These are phyloP conservation scores for Lodderomyces oxycetoniae DNA, from an alignment of 1,139 yeast genomes.

Conservation along the genomic window DNA sequence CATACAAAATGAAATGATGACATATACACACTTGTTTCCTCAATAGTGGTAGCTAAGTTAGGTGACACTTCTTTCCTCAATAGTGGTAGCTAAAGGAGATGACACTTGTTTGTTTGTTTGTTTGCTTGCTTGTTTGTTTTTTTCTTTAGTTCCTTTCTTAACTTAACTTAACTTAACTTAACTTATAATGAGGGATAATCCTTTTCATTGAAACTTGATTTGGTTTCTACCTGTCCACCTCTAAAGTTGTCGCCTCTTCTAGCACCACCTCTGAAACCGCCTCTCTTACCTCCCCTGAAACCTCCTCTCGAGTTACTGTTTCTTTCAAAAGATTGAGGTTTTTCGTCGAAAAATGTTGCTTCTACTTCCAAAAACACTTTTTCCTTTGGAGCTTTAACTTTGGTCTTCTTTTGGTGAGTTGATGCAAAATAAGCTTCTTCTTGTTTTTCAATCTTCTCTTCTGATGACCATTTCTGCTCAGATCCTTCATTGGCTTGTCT, in stretches of 20 bases:
- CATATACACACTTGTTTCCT: too few relatives aligned
- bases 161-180: too few relatives aligned
- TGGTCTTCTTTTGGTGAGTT: constrained; percentile 55
- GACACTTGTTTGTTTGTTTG: too few relatives aligned
- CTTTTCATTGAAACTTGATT: constrained; percentile 39
- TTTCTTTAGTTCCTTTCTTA: too few relatives aligned
- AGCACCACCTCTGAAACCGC: constrained; percentile 39
- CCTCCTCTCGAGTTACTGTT: constrained; percentile 29
- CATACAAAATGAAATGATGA: too few relatives aligned
- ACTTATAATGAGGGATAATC: constrained; percentile 58
- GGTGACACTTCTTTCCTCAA: too few relatives aligned
- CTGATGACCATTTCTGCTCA: constrained; percentile 55
- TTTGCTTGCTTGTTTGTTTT: too few relatives aligned
- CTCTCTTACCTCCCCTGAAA: constrained; percentile 24
- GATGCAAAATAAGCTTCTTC: constrained; percentile 54
- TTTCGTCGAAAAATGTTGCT: constrained; percentile 58
- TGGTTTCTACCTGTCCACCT: constrained; percentile 20
- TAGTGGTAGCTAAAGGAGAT: too few relatives aligned
- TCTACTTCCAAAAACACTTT: constrained; percentile 65
- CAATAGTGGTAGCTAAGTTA: too few relatives aligned
- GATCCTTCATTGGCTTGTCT: constrained; percentile 61
- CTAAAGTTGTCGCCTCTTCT: constrained; percentile 40
- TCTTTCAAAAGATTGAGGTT: constrained; percentile 15
- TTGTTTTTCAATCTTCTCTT: constrained; percentile 59
- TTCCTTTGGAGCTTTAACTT: constrained; percentile 61